Conservation (phyloP, 139 green algal species). For the Mesotaenium endlicherianum region DNA sequence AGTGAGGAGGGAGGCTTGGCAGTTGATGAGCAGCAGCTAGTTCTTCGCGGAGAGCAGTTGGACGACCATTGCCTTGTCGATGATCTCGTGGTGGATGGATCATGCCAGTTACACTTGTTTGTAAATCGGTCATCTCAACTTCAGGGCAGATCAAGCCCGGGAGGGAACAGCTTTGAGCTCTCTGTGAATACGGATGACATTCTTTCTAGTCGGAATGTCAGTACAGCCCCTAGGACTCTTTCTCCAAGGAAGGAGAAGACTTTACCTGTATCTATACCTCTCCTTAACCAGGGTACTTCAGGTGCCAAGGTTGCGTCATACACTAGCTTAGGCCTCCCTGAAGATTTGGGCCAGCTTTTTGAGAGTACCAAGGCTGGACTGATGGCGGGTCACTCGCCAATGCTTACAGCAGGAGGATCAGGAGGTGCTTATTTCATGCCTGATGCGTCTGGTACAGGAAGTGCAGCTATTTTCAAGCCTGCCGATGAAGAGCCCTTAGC, state of each 20-base stretch:
- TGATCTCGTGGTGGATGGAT: neutral
- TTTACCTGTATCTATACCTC: neutral
- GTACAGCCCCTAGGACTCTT: too few species aligned
- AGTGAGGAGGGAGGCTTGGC: neutral
- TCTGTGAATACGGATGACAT: neutral
- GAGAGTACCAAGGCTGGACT: slow-evolving; percentile 35
- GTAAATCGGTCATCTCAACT: neutral
- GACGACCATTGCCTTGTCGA: neutral
- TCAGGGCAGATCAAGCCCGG: neutral
- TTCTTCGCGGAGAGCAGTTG: neutral
- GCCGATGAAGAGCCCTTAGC: slow-evolving; percentile 75
- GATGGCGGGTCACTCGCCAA: slow-evolving; percentile 50
- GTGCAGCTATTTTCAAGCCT: slow-evolving; percentile 71
- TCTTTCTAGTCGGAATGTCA: neutral
- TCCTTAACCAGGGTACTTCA: too few species aligned
- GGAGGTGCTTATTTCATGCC: slow-evolving; percentile 60
- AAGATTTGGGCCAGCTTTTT: neutral
- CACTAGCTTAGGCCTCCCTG: neutral
- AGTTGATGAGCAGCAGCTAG: neutral
- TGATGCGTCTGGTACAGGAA: neutral
- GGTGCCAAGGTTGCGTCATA: neutral
- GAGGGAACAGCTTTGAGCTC: slow-evolving; percentile 3
- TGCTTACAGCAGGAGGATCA: slow-evolving; percentile 63
- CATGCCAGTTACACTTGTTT: neutral
- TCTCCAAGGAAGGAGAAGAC: too few species aligned